Evolutionary conservation across 139 green algal genomes (phyloP), one percentile per base, ranked within the genome.

Genomic region (Picochlorum sp.): DNA sequence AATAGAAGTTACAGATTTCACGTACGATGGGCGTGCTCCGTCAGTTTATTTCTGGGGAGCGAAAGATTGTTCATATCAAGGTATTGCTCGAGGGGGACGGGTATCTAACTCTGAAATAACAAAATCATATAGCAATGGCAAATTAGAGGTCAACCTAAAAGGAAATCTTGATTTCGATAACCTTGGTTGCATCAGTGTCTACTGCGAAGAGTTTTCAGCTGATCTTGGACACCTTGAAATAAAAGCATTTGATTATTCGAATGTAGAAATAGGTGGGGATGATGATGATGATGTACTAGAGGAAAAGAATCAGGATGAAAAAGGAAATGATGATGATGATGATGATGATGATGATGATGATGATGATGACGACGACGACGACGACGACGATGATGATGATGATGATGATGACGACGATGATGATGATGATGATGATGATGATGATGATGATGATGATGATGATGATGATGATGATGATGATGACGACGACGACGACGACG

Each of bases 181-280:
- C 16, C 16, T 52, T 16, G 47, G 47, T 1, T 54, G 47, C 10
- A 54, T 54, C 47, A 54, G 47, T 54, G 16, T 54, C 10, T 54
- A 54, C 47, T 54, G 47, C 15, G 47, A 54, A 24, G 47, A 54
- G 47, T 54, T 54, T 20, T 26, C 47, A 54, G 47, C 47, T 54
- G 47, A 54, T 54, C n/a, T 54, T 10, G 47, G 47, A 21, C 47
- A 54, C n/a, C 11, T 54, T 20, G 47, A 26, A 21, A 21, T 54
- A 20, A 54, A 54, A 20, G 47, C 18, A 54, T 54, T 54, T 20
- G 16, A 20, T 9, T 54, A 20, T 13, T 54, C 47, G 6, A 21
- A 21, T 24, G 47, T 26, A 14, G 47, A 24, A 13, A 10, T 0
- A 54, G n/a, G 15, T 26, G 11, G 2, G 15, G 46, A 52, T 3